Conservation (phyloP, 2,329 filamentous ascomycete genomes). For the Achaetomium macrosporum region DNA sequence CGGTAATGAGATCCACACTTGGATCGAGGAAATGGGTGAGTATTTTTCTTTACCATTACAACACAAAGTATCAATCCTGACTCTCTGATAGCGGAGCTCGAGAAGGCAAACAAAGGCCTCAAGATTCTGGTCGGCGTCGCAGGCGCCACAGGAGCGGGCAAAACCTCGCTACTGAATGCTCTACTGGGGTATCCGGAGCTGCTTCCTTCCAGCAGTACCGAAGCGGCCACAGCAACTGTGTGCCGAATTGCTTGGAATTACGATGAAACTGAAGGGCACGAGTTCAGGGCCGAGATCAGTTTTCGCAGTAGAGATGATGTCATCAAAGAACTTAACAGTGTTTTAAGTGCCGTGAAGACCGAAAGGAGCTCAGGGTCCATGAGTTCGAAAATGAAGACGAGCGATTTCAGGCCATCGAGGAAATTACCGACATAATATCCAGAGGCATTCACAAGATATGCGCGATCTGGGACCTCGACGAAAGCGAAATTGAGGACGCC, state of each 20-base stretch:
- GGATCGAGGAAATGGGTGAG: background rate
- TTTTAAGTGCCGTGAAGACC: conserved; percentile 3
- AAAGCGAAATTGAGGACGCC: background rate
- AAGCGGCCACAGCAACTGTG: conserved; percentile 13
- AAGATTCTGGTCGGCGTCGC: conserved; percentile 15
- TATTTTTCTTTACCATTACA: background rate
- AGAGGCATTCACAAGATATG: background rate
- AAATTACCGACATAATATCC: conserved; percentile 1
- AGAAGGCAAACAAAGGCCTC: background rate
- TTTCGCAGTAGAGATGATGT: conserved; percentile 12
- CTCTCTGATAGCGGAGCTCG: background rate
- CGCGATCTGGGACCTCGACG: conserved; percentile 2
- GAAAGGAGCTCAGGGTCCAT: background rate
- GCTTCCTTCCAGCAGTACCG: conserved; percentile 11
- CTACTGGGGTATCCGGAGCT: conserved; percentile 11
- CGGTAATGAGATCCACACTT: background rate
- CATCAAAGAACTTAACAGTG: background rate
- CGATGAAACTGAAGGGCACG: background rate
- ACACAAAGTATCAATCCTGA: background rate
- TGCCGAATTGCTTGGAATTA: conserved; percentile 15
- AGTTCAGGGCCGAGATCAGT: conserved; percentile 12
- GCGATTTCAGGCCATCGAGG: background rate
- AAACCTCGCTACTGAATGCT: conserved; percentile 14
- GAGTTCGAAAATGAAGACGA: conserved; percentile 8
- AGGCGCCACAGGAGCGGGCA: conserved; percentile 16